Conservation (phyloP, 441 rosid genomes). For the Kokia cookei region DNA sequence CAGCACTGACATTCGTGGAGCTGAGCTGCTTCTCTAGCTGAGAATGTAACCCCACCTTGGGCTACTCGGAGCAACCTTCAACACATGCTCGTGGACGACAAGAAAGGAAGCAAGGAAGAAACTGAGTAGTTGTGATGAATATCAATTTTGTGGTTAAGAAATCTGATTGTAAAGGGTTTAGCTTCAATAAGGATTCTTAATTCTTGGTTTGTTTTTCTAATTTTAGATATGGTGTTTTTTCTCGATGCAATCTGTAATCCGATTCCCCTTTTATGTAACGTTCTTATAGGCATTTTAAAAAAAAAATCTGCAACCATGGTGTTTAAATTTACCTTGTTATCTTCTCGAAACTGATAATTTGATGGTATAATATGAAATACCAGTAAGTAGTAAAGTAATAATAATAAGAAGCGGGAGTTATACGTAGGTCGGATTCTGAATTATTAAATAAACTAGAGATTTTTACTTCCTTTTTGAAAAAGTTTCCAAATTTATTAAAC, state of each 20-base stretch:
- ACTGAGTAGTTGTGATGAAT: conserved; percentile 21
- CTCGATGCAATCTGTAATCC: conserved; percentile 17
- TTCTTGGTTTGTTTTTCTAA: conserved; percentile 33
- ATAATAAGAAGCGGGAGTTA: background rate
- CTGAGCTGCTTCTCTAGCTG: conserved; percentile 60
- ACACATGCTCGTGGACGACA: conserved; percentile 25
- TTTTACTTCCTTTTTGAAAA: no score
- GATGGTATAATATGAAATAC: no score
- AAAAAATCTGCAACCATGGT: background rate
- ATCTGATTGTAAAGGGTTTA: conserved; percentile 73
- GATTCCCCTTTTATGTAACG: conserved; percentile 14
- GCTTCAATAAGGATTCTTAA: conserved; percentile 42
- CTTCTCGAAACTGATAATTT: no score
- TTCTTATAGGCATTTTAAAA: conserved; percentile 2
- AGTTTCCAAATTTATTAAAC: no score
- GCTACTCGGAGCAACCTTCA: conserved; percentile 29
- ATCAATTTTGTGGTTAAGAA: conserved; percentile 70
- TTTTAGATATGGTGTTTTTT: conserved; percentile 27
- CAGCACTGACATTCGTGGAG: conserved; percentile 44
- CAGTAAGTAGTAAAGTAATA: background rate
- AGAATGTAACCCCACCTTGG: conserved; percentile 36
- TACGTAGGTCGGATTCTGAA: background rate
- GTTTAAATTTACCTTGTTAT: background rate
- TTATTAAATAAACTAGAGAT: no score
- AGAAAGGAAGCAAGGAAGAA: conserved; percentile 14